These are phyloP conservation scores for Arxiozyma bovina DNA, from an alignment of 1,139 yeast species.

Conservation along the genomic window DNA sequence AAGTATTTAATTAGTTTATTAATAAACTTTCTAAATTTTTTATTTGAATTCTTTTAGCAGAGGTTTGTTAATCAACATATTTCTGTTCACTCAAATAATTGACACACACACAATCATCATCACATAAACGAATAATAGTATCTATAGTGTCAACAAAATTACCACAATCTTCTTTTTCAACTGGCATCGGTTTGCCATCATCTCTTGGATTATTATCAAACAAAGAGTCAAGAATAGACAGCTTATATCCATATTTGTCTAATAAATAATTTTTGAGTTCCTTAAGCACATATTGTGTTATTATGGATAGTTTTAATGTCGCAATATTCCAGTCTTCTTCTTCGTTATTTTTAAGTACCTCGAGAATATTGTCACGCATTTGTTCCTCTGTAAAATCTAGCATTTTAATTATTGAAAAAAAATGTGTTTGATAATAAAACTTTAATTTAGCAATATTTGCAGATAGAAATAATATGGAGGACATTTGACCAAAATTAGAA, in stretches of 20 bases:
- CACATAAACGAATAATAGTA: background rate
- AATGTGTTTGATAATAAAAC: conserved; percentile 18
- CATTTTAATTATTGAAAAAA: conserved; percentile 14
- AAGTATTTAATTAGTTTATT: no score
- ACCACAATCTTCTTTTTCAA: background rate
- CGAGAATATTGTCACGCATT: conserved; percentile 19
- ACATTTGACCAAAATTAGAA: conserved; percentile 6
- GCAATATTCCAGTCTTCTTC: background rate
- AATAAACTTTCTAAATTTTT: background rate
- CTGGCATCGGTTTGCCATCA: background rate
- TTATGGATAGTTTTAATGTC: background rate
- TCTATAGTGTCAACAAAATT: background rate
- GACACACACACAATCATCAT: background rate
- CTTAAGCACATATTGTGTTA: conserved; percentile 10
- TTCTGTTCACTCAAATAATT: conserved; percentile 4
- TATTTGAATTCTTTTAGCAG: background rate
- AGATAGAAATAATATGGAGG: conserved; percentile 16
- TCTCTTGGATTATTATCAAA: background rate
- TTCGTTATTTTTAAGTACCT: conserved; percentile 5
- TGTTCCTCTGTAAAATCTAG: conserved; percentile 22
- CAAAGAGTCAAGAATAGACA: background rate
- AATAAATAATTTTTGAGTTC: conserved; percentile 11
- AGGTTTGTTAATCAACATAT: background rate
- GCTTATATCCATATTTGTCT: conserved; percentile 10
- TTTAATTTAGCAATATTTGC: conserved; percentile 18